A percentile compares a stretch with the other conserved stretches of the same genome.
phyloP scores from a whole-genome alignment of 176 grass and related monocot species.

The Dendrocalamus sinicus region DNA sequence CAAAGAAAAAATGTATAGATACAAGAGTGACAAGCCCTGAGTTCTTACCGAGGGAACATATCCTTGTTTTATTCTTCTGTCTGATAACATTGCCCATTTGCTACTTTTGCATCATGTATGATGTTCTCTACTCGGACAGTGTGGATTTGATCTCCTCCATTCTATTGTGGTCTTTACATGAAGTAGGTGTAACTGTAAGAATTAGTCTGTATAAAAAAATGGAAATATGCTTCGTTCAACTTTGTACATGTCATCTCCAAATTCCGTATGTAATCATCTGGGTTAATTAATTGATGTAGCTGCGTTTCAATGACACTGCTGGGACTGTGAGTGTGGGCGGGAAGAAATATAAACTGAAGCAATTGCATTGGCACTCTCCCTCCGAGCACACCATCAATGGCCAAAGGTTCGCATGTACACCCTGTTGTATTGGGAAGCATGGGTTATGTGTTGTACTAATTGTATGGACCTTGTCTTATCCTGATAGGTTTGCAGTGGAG shows the following conservation, averaged over 20 bases:
- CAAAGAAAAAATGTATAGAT: neutral
- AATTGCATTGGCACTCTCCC: constrained; percentile 86
- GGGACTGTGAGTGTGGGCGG: constrained; percentile 56
- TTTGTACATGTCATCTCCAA: neutral
- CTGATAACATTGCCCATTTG: neutral
- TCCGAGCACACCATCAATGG: constrained; percentile 76
- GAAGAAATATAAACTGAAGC: constrained; percentile 59
- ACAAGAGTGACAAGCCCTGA: neutral
- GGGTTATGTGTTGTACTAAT: constrained; percentile 1
- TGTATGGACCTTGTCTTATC: neutral
- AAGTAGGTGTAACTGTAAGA: neutral
- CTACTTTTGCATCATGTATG: constrained; percentile 5
- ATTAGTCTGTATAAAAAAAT: neutral
- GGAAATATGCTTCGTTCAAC: neutral
- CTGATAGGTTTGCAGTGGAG: constrained; percentile 64
- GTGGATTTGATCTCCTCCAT: neutral
- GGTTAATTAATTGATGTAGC: constrained; percentile 37
- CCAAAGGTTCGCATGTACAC: constrained; percentile 54
- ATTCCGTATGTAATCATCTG: neutral
- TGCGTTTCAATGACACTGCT: constrained; percentile 54
- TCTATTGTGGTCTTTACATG: neutral
- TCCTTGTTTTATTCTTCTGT: neutral
- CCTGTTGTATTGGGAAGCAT: neutral
- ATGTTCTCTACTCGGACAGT: neutral
- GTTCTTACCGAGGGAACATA: constrained; percentile 25